Base-by-base conservation (phyloP, 2,329 filamentous ascomycete genomes). In the Fusarium sp. region DNA sequence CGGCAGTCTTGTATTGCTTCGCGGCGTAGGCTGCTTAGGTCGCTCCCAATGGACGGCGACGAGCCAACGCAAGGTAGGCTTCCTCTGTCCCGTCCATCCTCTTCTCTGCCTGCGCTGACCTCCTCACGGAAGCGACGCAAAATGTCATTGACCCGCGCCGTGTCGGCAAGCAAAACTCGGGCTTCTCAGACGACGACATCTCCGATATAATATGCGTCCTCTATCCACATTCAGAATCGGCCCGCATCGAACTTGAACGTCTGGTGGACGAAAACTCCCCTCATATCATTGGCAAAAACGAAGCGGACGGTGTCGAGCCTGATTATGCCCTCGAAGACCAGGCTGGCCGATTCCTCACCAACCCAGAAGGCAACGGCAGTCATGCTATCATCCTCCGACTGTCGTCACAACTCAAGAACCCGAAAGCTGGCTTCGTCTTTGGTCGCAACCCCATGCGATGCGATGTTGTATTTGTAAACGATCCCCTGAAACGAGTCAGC, bases 161-260 rank as follows among this genome's bases (percentile, higher is more conserved):
- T 57, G 79, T 92, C 66, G 93, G 93, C 58, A 86, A 91, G 77
- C 91, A 93, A 79, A 92, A 93, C 77, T 96, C 93, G 42, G 93
- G 93, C 58, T 89, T 98, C 65, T 91, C 88, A 55, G 91, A 94
- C 72, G 88, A 92, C 70, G 94, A 97, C 78, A 88, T 96, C 51
- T 88, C 93, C 66, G 94, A 98, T 80, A 93, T 98, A 72, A 88
- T 97, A 70, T 97, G 94, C 81, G 89, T 98, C 60, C 86, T 98
- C 28, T 90, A 97, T 72, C 94, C 95, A 13, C 89, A 88, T 70
- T 93, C 93, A 4, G 84, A 88, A 41, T 86, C 88, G 23, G 93
- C 95, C 21, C 90, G 91, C 68, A 83, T 84, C 67, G 92, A 94
- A 72, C 89, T 95, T n/a, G 77, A 80, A 65, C 79, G 81, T 7